Evolutionary conservation across 1,139 yeast species (phyloP).

Genomic region (Suhomyces ambrosiae): DNA sequence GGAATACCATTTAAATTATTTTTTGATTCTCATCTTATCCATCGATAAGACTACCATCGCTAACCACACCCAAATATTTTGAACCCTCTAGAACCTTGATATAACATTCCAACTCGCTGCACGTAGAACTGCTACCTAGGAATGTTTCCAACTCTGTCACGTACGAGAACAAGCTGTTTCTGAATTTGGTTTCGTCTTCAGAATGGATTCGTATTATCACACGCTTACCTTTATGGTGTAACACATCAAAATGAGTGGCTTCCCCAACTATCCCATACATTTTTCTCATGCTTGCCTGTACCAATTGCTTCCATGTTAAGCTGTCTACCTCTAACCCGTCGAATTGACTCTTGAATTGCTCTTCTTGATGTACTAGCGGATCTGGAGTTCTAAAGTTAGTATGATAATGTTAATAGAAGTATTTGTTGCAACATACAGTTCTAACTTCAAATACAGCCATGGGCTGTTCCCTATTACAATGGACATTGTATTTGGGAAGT

Average conservation of each 20-base stretch:
- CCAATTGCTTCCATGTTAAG: constrained; percentile 44
- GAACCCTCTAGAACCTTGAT: constrained; percentile 22
- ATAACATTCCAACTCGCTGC: constrained; percentile 26
- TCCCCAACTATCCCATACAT: constrained; percentile 45
- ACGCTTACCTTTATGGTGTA: constrained; percentile 22
- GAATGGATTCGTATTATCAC: constrained; percentile 28
- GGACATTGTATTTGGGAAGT: not conserved
- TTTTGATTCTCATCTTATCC: too few relatives aligned
- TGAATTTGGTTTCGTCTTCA: constrained; percentile 31
- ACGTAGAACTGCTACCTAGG: constrained; percentile 21
- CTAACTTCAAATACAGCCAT: constrained; percentile 21
- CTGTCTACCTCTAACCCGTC: constrained; percentile 28
- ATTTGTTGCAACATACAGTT: constrained; percentile 18
- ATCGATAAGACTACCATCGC: not conserved
- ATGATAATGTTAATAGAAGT: not conserved
- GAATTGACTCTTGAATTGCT: constrained; percentile 12
- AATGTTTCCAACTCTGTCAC: constrained; percentile 31
- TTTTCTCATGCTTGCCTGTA: constrained; percentile 32
- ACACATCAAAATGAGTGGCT: constrained; percentile 42
- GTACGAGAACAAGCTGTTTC: constrained; percentile 33
- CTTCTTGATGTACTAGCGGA: constrained; percentile 15
- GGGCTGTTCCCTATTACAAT: constrained; percentile 4
- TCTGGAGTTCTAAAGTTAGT: constrained; percentile 21
- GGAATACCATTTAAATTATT: too few relatives aligned
- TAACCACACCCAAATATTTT: constrained; percentile 19